phyloP scores from a whole-genome alignment of 441 rosid genomes.

The Melastoma candidum region DNA sequence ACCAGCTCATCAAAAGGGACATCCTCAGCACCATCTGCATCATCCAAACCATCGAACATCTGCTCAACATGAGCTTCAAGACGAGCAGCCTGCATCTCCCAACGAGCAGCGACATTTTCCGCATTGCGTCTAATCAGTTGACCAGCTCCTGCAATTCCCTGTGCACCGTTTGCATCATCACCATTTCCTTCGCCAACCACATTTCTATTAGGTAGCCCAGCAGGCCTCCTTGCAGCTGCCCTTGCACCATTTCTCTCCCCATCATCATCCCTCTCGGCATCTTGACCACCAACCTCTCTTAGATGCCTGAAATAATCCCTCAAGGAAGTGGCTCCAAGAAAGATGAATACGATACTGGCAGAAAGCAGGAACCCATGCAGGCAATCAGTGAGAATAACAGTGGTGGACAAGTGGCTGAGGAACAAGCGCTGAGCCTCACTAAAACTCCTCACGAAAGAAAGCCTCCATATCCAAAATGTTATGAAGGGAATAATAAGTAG shows the following conservation, averaged over 20 bases:
- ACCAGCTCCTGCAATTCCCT: slow-evolving; percentile 76
- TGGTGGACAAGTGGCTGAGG: slow-evolving; percentile 83
- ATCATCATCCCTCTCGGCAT: slow-evolving; percentile 89
- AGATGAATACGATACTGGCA: slow-evolving; percentile 95
- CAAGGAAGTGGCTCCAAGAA: slow-evolving; percentile 96
- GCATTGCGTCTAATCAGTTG: slow-evolving; percentile 75
- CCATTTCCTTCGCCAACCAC: slow-evolving; percentile 68
- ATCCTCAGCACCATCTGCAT: slow-evolving; percentile 99
- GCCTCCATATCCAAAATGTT: slow-evolving; percentile 96
- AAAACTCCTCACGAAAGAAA: slow-evolving; percentile 91
- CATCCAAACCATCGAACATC: slow-evolving; percentile 98
- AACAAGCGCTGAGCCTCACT: slow-evolving; percentile 92
- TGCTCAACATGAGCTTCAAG: slow-evolving; percentile 98
- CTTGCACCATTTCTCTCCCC: slow-evolving; percentile 90
- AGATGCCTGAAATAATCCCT: slow-evolving; percentile 98
- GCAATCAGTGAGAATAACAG: slow-evolving; percentile 89
- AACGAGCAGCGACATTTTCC: slow-evolving; percentile 93
- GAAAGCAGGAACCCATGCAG: slow-evolving; percentile 98
- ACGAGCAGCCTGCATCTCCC: slow-evolving; percentile 99
- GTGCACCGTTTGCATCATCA: slow-evolving; percentile 74
- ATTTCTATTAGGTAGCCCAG: slow-evolving; percentile 71
- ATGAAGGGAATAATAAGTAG: slow-evolving; percentile 93
- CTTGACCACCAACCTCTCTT: slow-evolving; percentile 93
- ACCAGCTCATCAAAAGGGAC: slow-evolving; percentile 99
- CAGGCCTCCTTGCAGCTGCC: slow-evolving; percentile 58